These are phyloP conservation scores for Chrysanthemum seticuspe DNA, from an alignment of 129 eudicot genomes.

Conservation along the genomic window DNA sequence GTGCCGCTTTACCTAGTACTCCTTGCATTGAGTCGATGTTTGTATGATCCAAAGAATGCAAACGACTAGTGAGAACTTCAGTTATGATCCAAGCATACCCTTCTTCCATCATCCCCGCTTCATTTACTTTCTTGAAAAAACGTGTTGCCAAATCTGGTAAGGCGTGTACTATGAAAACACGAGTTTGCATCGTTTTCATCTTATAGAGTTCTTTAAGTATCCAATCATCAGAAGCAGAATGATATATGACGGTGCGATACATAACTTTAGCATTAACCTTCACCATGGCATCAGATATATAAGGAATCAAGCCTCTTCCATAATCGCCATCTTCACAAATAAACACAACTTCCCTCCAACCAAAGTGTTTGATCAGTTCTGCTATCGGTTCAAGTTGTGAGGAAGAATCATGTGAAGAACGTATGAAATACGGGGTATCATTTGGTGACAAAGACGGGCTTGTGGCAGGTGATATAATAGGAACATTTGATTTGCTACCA, in stretches of 20 bases:
- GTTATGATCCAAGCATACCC: conserved; percentile 65
- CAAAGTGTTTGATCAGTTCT: conserved; percentile 36
- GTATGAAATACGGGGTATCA: conserved; percentile 43
- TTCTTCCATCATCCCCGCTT: conserved; percentile 50
- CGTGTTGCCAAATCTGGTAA: conserved; percentile 31
- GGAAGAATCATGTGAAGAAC: conserved; percentile 38
- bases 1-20: conserved; percentile 29
- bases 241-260: conserved; percentile 32
- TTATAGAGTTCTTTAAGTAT: conserved; percentile 42
- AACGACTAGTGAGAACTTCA: conserved; percentile 36
- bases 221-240: conserved; percentile 36
- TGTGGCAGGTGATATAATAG: conserved; percentile 48
- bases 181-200: conserved; percentile 50
- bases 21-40: conserved; percentile 55
- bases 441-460: conserved; percentile 46
- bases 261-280: conserved; percentile 25
- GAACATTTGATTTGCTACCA: conserved; percentile 36
- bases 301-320: conserved; percentile 46
- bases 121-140: conserved; percentile 39
- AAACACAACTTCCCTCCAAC: conserved; percentile 52
- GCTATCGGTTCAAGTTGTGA: conserved; percentile 40
- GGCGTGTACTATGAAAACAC: conserved; percentile 59
- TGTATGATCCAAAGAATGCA: conserved; percentile 20
- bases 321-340: conserved; percentile 41
- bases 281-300: conserved; percentile 34